Conservation (phyloP, 2,329 filamentous ascomycete species). For the Claviceps sp. region DNA sequence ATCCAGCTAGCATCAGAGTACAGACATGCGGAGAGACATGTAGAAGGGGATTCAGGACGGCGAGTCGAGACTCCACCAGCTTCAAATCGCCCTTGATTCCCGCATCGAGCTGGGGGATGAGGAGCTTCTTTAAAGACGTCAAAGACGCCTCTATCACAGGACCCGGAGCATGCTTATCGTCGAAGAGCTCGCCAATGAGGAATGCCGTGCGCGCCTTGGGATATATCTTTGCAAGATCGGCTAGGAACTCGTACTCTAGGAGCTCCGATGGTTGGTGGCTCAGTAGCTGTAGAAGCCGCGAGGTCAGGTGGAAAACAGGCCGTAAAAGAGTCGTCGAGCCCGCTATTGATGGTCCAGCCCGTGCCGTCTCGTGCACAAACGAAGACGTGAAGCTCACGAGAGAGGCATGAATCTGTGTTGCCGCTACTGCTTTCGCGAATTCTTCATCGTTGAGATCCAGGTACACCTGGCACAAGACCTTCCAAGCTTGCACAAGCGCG, state of each 20-base stretch:
- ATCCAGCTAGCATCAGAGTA: conserved; percentile 62
- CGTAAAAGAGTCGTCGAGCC: conserved; percentile 39
- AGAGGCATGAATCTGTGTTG: conserved; percentile 41
- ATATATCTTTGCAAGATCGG: conserved; percentile 54
- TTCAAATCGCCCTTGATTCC: conserved; percentile 42
- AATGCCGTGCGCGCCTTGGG: conserved; percentile 46
- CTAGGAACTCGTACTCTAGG: conserved; percentile 53
- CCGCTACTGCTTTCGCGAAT: conserved; percentile 29
- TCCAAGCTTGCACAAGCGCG: conserved; percentile 64
- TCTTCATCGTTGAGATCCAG: conserved; percentile 42
- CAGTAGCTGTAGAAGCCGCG: conserved; percentile 36
- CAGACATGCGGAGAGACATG: conserved; percentile 44
- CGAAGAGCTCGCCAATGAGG: conserved; percentile 37
- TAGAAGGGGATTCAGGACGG: conserved; percentile 49
- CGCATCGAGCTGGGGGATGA: conserved; percentile 51
- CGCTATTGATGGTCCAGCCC: conserved; percentile 12
- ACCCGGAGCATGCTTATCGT: conserved; percentile 25
- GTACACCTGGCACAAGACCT: conserved; percentile 51
- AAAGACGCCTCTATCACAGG: conserved; percentile 40
- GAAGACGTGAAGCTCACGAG: conserved; percentile 29
- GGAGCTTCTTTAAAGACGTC: conserved; percentile 43
- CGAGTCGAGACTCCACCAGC: conserved; percentile 39
- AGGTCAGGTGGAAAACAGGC: conserved; percentile 49
- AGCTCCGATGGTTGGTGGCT: conserved; percentile 29
- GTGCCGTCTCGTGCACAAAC: conserved; percentile 46